phyloP scores from a whole-genome alignment of 768 basidiomycete species.

The Trametes maxima region DNA sequence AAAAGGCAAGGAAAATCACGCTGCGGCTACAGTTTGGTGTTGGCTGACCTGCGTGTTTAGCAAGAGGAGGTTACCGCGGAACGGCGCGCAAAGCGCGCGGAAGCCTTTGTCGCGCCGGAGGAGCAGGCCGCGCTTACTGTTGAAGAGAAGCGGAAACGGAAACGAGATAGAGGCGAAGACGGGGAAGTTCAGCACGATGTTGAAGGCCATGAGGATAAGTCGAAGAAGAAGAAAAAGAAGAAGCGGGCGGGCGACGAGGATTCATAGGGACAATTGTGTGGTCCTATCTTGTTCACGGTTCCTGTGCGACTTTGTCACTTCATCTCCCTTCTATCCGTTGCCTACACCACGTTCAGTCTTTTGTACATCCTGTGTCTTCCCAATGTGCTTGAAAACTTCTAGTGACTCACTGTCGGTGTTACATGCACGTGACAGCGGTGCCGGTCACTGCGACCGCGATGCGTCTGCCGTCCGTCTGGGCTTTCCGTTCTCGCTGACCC shows the following conservation, averaged over 20 bases:
- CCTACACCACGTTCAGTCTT: background rate
- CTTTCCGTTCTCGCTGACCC: constrained; percentile 11
- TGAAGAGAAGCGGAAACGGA: constrained; percentile 72
- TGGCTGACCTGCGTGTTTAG: constrained; percentile 40
- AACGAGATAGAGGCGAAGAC: constrained; percentile 39
- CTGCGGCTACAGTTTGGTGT: background rate
- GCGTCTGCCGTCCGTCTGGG: background rate
- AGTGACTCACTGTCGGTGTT: constrained; percentile 11
- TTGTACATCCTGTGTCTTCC: background rate
- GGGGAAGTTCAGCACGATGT: constrained; percentile 27
- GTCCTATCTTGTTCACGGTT: background rate
- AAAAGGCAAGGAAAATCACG: constrained; percentile 55
- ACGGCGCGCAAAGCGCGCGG: constrained; percentile 78
- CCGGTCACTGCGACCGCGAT: constrained; percentile 5
- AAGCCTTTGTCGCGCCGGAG: constrained; percentile 86
- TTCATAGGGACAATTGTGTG: background rate
- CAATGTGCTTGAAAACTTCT: constrained; percentile 4
- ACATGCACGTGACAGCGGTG: constrained; percentile 10
- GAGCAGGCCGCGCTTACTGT: constrained; percentile 75
- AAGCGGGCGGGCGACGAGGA: constrained; percentile 34
- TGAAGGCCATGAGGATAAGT: constrained; percentile 38
- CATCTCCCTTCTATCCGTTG: background rate
- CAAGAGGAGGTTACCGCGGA: constrained; percentile 77
- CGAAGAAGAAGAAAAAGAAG: constrained; percentile 44
- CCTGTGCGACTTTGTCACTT: background rate